Conservation (phyloP, 2,329 filamentous ascomycete genomes). For the Dothiorella sarmentorum region DNA sequence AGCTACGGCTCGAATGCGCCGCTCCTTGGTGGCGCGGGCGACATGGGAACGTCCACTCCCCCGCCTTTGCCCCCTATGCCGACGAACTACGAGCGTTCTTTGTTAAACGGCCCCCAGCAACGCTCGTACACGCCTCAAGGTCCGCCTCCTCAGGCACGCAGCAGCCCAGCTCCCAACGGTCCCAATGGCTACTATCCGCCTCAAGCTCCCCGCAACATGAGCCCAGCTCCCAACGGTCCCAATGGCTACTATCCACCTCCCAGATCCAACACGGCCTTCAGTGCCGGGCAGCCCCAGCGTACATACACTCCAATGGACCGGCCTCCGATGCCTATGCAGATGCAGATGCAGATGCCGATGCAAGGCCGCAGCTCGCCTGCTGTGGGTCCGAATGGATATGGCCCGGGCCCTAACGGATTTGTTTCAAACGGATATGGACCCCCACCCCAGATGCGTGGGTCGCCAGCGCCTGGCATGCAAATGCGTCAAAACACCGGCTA, state of each 20-base stretch:
- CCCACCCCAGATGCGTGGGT: constrained; percentile 34
- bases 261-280: constrained; percentile 9
- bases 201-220: constrained; percentile 14
- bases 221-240: neutral
- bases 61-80: constrained; percentile 31
- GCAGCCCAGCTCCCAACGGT: constrained; percentile 11
- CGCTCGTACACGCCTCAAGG: constrained; percentile 20
- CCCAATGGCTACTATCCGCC: neutral
- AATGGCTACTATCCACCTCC: constrained; percentile 3
- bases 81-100: constrained; percentile 1
- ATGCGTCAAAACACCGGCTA: constrained; percentile 24
- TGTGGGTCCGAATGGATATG: neutral
- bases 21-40: constrained; percentile 57
- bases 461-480: constrained; percentile 25
- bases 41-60: constrained; percentile 52
- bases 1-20: constrained; percentile 64
- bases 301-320: constrained; percentile 27
- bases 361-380: constrained; percentile 17
- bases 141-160: constrained; percentile 27
- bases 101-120: constrained; percentile 23
- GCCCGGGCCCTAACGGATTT: neutral
- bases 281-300: neutral
- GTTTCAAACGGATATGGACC: constrained; percentile 20
- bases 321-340: constrained; percentile 21
- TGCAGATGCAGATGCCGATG: constrained; percentile 24